phyloP scores from a whole-genome alignment of 177 flowering plant genomes.

The Vitis hybrid region DNA sequence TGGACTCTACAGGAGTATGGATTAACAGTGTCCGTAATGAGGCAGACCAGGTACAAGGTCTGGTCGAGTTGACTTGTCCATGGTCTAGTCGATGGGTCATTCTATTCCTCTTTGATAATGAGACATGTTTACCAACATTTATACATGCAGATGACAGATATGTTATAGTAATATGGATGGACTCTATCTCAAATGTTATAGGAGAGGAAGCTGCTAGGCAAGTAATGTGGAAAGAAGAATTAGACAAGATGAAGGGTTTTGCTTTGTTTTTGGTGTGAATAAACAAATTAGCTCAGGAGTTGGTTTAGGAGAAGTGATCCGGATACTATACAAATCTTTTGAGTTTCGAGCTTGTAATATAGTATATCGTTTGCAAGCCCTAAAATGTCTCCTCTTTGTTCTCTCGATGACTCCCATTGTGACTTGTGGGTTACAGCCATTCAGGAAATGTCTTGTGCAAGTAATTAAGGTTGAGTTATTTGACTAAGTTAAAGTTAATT shows the following conservation, averaged over 20 bases:
- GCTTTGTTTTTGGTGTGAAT: not conserved
- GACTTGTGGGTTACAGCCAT: not conserved
- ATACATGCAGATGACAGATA: no score
- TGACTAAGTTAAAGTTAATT: no score
- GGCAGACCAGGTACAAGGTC: no score
- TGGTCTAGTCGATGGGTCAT: no score
- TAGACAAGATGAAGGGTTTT: slow-evolving; percentile 22
- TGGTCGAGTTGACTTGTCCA: no score
- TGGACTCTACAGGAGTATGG: no score
- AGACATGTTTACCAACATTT: no score
- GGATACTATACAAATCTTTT: not conserved
- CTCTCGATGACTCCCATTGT: not conserved
- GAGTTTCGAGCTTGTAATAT: not conserved
- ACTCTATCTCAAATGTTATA: not conserved
- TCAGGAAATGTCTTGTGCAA: no score
- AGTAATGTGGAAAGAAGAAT: slow-evolving; percentile 17
- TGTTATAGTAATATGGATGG: not conserved
- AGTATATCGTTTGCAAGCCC: not conserved
- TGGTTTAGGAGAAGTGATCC: slow-evolving; percentile 1
- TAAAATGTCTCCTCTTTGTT: not conserved
- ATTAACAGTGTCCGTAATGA: no score
- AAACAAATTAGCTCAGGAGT: not conserved
- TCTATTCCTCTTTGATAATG: no score
- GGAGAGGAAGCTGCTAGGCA: not conserved
- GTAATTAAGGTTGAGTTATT: no score